Conservation (phyloP, 805 yeast species). For the Cyberlindnera suaveolens region DNA sequence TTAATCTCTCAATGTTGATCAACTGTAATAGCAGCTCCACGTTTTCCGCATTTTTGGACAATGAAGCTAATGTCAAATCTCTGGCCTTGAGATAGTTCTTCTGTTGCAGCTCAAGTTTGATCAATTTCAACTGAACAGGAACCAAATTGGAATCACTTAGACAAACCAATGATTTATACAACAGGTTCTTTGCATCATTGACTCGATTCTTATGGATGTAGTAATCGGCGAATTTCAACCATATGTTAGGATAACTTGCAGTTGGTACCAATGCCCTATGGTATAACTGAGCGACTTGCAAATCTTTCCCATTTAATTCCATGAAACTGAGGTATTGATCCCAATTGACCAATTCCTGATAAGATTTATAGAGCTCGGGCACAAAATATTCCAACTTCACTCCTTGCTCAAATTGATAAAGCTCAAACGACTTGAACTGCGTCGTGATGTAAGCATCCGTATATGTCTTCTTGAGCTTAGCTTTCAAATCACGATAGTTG, state of each 20-base stretch:
- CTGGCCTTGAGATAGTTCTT: conserved; percentile 33
- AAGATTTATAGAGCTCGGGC: conserved; percentile 25
- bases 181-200: conserved; percentile 32
- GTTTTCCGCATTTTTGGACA: conserved; percentile 25
- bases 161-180: conserved; percentile 30
- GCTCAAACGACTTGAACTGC: conserved; percentile 45
- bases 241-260: conserved; percentile 38
- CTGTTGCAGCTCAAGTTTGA: conserved; percentile 37
- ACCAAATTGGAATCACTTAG: conserved; percentile 19
- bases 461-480: conserved; percentile 39
- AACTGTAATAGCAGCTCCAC: conserved; percentile 36
- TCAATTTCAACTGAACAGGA: conserved; percentile 31
- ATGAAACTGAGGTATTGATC: conserved; percentile 48
- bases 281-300: conserved; percentile 28
- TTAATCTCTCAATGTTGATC: conserved; percentile 34
- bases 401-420: conserved; percentile 43
- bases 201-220: conserved; percentile 26
- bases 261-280: conserved; percentile 44
- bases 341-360: conserved; percentile 53
- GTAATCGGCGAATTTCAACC: conserved; percentile 45
- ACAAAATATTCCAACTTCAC: conserved; percentile 33
- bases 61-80: conserved; percentile 8
- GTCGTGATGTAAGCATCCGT: conserved; percentile 50
- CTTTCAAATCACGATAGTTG: conserved; percentile 25
- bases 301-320: conserved; percentile 28